phyloP scores from a whole-genome alignment of 495 filamentous ascomycete species.

The Penicillium mononematosum region DNA sequence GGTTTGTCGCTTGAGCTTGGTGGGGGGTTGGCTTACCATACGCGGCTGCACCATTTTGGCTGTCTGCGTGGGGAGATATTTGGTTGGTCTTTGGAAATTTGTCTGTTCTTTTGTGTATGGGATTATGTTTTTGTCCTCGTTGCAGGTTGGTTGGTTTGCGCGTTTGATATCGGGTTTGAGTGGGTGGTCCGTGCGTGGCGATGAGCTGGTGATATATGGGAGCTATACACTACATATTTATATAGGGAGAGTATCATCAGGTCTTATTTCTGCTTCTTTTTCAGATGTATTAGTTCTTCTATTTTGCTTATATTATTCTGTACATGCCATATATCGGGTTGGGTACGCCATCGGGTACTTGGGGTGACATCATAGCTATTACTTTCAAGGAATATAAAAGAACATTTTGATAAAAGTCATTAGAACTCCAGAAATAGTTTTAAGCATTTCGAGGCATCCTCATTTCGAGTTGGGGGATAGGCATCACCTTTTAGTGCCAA shows the following conservation, averaged over 20 bases:
- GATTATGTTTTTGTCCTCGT: background rate
- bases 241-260: background rate
- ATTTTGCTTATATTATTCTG: background rate
- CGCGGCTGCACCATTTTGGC: conserved; percentile 45
- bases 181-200: conserved; percentile 27
- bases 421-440: background rate
- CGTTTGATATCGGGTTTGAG: conserved; percentile 15
- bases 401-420: background rate
- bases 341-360: background rate
- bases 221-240: background rate
- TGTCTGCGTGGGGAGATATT: conserved; percentile 4
- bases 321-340: background rate
- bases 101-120: background rate
- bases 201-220: conserved; percentile 1
- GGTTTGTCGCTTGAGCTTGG: conserved; percentile 6
- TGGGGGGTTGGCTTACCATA: conserved; percentile 35
- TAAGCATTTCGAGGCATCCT: background rate
- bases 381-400: background rate
- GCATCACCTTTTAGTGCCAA: background rate
- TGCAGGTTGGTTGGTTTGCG: conserved; percentile 13
- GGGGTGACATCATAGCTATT: conserved; percentile 7
- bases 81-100: background rate
- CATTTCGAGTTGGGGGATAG: background rate
- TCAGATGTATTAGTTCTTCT: background rate
- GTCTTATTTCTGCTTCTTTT: background rate